Evolutionary conservation across 2,329 filamentous ascomycete species (phyloP).

Genomic region (Claviceps capensis): DNA sequence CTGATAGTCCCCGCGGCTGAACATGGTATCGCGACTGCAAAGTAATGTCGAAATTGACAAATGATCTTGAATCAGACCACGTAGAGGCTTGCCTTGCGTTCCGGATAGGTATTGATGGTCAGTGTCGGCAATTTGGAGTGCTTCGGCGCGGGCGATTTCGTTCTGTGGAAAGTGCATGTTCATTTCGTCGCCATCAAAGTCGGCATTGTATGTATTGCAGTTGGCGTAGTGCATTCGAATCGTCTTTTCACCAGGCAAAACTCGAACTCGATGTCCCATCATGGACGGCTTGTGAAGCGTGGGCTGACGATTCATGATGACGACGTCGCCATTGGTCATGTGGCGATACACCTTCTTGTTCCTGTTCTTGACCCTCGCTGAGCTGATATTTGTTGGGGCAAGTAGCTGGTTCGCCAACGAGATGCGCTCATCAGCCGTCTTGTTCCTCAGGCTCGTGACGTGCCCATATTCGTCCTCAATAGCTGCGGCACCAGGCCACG

Average conservation of each 20-base stretch:
- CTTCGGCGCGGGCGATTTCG: conserved; percentile 84
- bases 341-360: conserved; percentile 98
- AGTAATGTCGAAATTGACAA: conserved; percentile 87
- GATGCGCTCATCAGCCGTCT: conserved; percentile 75
- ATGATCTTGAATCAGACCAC: conserved; percentile 97
- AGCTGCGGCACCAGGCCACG: conserved; percentile 86
- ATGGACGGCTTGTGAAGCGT: conserved; percentile 98
- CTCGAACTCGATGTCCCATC: conserved; percentile 91
- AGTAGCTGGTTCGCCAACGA: conserved; percentile 88
- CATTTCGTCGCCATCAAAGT: conserved; percentile 99
- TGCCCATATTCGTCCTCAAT: conserved; percentile 95
- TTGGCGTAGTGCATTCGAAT: conserved; percentile 99
- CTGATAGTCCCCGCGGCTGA: conserved; percentile 77
- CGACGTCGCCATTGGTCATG: conserved; percentile 90
- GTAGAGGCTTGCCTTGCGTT: conserved; percentile 81
- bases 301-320: conserved; percentile 96
- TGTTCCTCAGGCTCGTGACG: conserved; percentile 74
- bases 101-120: conserved; percentile 94
- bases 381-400: conserved; percentile 58
- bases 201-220: conserved; percentile 97
- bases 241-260: conserved; percentile 87
- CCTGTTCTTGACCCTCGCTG: conserved; percentile 72
- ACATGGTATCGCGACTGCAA: conserved; percentile 84
- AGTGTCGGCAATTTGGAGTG: conserved; percentile 84
- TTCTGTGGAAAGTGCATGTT: conserved; percentile 99